These are phyloP conservation scores for Afroboletus lepidellus DNA, from an alignment of 1,284 basidiomycete genomes.

Conservation along the genomic window DNA sequence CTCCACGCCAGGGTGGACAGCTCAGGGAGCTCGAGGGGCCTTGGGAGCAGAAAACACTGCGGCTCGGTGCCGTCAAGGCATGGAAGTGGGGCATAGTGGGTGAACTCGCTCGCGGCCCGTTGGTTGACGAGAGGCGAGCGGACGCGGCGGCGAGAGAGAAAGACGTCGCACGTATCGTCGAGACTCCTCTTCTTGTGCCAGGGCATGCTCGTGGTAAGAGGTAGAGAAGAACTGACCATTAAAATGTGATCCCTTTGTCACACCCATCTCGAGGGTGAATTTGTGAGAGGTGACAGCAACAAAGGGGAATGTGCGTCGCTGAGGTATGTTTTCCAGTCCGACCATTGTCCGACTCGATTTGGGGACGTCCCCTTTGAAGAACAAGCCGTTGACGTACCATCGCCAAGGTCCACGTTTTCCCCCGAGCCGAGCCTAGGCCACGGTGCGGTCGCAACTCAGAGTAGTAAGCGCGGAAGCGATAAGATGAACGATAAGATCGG, in stretches of 20 bases:
- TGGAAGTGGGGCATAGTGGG: constrained; percentile 3
- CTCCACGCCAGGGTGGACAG: background rate
- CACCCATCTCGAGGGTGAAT: constrained; percentile 12
- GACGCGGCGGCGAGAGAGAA: constrained; percentile 25
- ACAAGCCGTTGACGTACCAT: constrained; percentile 2
- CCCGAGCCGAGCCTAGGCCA: background rate
- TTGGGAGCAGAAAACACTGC: constrained; percentile 8
- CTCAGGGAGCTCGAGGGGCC: constrained; percentile 8
- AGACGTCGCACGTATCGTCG: constrained; percentile 31
- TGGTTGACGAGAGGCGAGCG: constrained; percentile 11
- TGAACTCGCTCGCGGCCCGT: constrained; percentile 13
- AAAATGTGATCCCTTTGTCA: constrained; percentile 25
- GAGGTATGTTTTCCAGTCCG: constrained; percentile 19
- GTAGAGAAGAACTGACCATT: constrained; percentile 10
- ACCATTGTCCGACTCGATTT: constrained; percentile 26
- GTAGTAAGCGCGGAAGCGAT: background rate
- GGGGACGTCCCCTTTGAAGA: constrained; percentile 11
- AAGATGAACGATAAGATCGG: background rate
- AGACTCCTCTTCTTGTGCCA: constrained; percentile 27
- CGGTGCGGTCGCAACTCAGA: background rate
- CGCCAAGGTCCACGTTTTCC: constrained; percentile 7
- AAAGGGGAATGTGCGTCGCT: constrained; percentile 32
- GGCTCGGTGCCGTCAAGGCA: constrained; percentile 13
- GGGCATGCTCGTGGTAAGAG: constrained; percentile 28
- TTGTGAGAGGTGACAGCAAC: constrained; percentile 9